Conservation (phyloP, 2,329 filamentous ascomycete species). For the Aspergillaceae sp. region DNA sequence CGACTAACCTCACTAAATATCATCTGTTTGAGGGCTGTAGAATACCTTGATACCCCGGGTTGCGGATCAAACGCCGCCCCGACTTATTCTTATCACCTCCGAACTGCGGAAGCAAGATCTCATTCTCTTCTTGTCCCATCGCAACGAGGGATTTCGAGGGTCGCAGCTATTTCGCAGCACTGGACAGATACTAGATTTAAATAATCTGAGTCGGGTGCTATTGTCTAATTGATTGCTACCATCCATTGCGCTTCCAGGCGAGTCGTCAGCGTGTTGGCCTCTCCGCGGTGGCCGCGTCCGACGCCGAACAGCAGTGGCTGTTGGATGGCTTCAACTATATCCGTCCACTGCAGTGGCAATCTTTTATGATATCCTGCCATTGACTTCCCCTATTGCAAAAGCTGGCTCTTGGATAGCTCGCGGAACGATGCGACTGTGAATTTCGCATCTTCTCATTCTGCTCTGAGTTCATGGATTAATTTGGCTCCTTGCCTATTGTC, state of each 20-base stretch:
- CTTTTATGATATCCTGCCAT: not conserved
- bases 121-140: conserved; percentile 5
- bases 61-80: conserved; percentile 15
- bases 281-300: not conserved
- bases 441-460: not conserved
- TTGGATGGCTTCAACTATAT: not conserved
- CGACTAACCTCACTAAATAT: too few relatives aligned
- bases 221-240: not conserved
- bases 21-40: not conserved
- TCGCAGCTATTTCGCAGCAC: not conserved
- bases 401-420: not conserved
- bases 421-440: not conserved
- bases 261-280: not conserved
- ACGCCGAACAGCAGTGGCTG: not conserved
- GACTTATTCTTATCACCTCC: conserved; percentile 13
- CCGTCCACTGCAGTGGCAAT: not conserved
- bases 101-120: conserved; percentile 8
- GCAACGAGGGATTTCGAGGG: not conserved
- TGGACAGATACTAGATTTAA: not conserved
- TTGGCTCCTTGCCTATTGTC: not conserved
- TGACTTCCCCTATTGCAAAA: not conserved
- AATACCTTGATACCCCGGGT: not conserved
- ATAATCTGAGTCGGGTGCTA: not conserved
- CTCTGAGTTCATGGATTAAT: not conserved
- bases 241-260: not conserved